Base-by-base conservation (phyloP, 1,139 yeast species). In the Zhuliangozyma blackwelliae region DNA sequence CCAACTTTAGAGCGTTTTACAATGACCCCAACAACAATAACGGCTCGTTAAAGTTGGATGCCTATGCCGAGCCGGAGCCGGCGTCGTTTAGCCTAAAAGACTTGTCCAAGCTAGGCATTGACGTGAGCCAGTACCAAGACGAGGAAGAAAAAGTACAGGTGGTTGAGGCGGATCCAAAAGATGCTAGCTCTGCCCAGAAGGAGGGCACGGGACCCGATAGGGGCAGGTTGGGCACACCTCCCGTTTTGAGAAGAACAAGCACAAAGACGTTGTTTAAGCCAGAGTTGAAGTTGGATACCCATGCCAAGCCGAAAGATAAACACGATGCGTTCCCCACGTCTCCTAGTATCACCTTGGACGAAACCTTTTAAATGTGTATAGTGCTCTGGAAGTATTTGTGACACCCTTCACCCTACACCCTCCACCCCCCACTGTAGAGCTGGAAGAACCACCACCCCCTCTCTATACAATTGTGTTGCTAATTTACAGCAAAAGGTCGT, bases 321-420 rank as follows among this genome's bases (percentile, higher is more conserved):
- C 34, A 37, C 7, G 39, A 29, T 7, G 34, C 34, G 2, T 42
- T 45, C 13, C 63, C 66, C 1, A 45, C 44, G 11, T 59, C 70
- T 36, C 75, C 75, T 5, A 64, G 68, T 7, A 68, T 68, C 36
- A 68, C 73, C 1, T 52, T 68, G 33, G 72, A 68, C 39, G 71
- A 64, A 43, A 50, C 59, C 11, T 51, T 48, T 29, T 52, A 38
- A 34, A 20, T n/a, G 10, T 29, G 22, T 21, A 21, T 21, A 21
- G 22, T 21, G n/a, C n/a, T n/a, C n/a, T n/a, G n/a, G n/a, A n/a
- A n/a, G n/a, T n/a, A n/a, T n/a, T n/a, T n/a, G n/a, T n/a, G n/a
- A n/a, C n/a, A n/a, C n/a, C n/a, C n/a, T n/a, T n/a, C n/a, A n/a
- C n/a, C n/a, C n/a, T n/a, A n/a, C n/a, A n/a, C n/a, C n/a, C n/a